These are phyloP conservation scores for Fistulina hepatica DNA, from an alignment of 1,284 basidiomycete species.

Conservation along the genomic window DNA sequence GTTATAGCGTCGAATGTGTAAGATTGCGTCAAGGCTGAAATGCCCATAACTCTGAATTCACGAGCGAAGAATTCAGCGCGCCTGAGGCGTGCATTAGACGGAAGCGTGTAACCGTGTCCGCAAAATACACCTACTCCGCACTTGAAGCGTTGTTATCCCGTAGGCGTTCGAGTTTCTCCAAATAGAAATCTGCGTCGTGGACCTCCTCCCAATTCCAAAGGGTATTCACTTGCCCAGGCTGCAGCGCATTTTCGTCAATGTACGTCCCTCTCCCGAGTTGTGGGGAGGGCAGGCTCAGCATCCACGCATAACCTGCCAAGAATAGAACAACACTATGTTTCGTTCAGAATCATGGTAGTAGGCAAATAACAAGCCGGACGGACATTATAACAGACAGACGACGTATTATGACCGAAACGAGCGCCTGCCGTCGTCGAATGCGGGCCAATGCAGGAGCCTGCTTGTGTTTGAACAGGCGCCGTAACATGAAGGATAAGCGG, in stretches of 20 bases:
- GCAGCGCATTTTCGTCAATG: constrained; percentile 89
- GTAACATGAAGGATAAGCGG: no score
- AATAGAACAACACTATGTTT: constrained; percentile 44
- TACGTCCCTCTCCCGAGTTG: constrained; percentile 61
- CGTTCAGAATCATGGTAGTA: no score
- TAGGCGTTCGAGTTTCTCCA: constrained; percentile 57
- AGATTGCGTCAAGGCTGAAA: constrained; percentile 55
- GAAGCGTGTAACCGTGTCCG: neutral
- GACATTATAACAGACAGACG: no score
- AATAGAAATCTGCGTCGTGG: constrained; percentile 67
- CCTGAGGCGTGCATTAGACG: constrained; percentile 28
- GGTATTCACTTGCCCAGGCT: constrained; percentile 81
- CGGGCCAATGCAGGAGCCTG: no score
- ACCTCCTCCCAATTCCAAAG: constrained; percentile 88
- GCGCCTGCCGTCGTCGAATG: no score
- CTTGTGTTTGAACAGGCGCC: no score
- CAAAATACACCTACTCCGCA: constrained; percentile 55
- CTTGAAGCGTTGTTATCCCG: constrained; percentile 54
- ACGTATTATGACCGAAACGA: no score
- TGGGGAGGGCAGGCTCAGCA: constrained; percentile 57
- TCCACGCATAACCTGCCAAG: constrained; percentile 60
- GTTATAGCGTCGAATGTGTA: constrained; percentile 47
- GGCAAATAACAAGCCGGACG: no score
- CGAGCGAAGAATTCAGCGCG: constrained; percentile 44
- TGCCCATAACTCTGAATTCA: constrained; percentile 61